These are phyloP conservation scores for Pyricularia pennisetigena DNA, from an alignment of 2,329 filamentous ascomycete genomes.

Conservation along the genomic window DNA sequence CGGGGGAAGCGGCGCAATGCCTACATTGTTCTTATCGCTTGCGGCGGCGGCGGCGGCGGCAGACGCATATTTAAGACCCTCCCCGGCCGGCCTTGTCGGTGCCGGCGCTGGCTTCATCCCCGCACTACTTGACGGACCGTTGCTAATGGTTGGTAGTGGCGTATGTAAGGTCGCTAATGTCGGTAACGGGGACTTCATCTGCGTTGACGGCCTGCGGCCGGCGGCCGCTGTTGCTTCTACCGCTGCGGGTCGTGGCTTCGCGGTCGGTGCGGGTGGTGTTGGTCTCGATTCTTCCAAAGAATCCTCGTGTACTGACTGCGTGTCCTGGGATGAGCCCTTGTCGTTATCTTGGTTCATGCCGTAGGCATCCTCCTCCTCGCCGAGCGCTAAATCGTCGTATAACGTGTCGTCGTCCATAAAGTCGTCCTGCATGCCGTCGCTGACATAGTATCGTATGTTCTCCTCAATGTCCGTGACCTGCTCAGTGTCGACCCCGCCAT, in stretches of 20 bases:
- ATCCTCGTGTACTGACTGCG: constrained; percentile 86
- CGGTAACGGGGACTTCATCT: constrained; percentile 91
- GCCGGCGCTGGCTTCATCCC: constrained; percentile 89
- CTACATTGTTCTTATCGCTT: constrained; percentile 77
- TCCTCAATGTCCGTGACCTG: constrained; percentile 86
- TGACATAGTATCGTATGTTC: constrained; percentile 88
- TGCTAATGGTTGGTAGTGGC: constrained; percentile 52
- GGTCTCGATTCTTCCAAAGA: constrained; percentile 34
- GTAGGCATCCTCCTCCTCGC: constrained; percentile 83
- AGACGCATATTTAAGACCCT: constrained; percentile 93
- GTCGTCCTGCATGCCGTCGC: constrained; percentile 78
- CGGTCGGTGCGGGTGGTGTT: constrained; percentile 26
- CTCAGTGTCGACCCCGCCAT: constrained; percentile 79
- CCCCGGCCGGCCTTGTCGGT: constrained; percentile 75
- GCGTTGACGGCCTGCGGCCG: constrained; percentile 68
- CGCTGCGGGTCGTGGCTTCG: constrained; percentile 44
- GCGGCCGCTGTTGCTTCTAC: constrained; percentile 46
- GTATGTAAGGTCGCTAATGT: constrained; percentile 83
- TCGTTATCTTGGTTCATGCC: constrained; percentile 76
- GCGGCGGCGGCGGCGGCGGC: constrained; percentile 89
- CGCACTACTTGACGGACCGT: constrained; percentile 38
- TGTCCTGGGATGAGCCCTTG: constrained; percentile 87
- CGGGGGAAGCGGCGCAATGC: constrained; percentile 86
- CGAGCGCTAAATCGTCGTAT: constrained; percentile 88
- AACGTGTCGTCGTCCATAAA: constrained; percentile 91